Base-by-base conservation (phyloP, 1,284 basidiomycete genomes). In the Sanguinoderma infundibulare region DNA sequence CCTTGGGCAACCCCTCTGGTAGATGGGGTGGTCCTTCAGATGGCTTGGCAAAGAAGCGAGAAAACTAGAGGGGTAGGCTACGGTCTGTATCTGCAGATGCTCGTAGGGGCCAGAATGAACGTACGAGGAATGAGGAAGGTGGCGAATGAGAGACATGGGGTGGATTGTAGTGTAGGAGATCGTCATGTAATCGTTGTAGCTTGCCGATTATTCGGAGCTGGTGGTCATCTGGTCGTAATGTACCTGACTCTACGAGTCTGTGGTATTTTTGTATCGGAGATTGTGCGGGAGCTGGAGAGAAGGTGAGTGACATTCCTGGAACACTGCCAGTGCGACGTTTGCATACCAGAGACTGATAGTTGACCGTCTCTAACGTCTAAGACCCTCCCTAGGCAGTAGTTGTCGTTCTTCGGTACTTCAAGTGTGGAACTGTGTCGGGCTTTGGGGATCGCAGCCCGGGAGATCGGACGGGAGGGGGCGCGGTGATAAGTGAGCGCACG, bases 181-280 rank as follows among this genome's bases (percentile, higher is more conserved):
- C 81, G 61, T 93, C 83, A 75, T 98, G 90, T 62, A 98, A 78
- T 52, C 83, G 77, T 75, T 98, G 92, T 14, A 99, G 82, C 67
- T 89, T 86, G 72, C 87, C 78, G 61, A 98, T 89, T 69, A 98
- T 97, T 35, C 82, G 82, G 35, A 88, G 87, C 75, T 99, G 97
- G 77, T 96, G 89, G 8, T 85, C 82, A 73, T 99, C 97, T 53
- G 89, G 82, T 22, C 86, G 83, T 50, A 99, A 79, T 1, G 85
- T 75, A 15, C 93, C 92, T n/a, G 80, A 75, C 5, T 84, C 77
- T 50, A 98, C 86, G 49, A 97, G 85, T 66, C 84, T 80, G 66
- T 89, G 81, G 78, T 98, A 98, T 55, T 89, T 87, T 39, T 81
- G 75, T 52, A 88, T 76, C 7, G 93, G 94, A 9, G 85, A 66